Evolutionary conservation across 164 flowering plant genomes (phyloP).

Genomic region (Vitis rotundifolia): DNA sequence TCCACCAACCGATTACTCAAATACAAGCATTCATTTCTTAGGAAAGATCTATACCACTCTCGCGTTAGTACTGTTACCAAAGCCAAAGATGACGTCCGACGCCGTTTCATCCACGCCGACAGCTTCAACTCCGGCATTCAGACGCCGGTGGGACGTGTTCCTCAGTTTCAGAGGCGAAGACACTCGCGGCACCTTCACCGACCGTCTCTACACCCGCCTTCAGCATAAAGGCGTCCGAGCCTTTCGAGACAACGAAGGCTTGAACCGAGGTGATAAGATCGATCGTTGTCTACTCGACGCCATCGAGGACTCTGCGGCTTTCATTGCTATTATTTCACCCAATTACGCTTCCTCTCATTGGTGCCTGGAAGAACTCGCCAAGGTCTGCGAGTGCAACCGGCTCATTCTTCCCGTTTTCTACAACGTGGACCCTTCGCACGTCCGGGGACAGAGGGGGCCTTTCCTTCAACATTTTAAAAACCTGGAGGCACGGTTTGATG

Average conservation of each 20-base stretch:
- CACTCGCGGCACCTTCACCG: slow-evolving; percentile 31
- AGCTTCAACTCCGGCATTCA: slow-evolving; percentile 3
- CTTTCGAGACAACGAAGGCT: slow-evolving; percentile 29
- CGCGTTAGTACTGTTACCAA: no score
- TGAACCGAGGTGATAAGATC: slow-evolving; percentile 32
- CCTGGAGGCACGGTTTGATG: slow-evolving; percentile 11
- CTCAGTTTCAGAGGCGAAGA: slow-evolving; percentile 42
- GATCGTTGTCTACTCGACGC: slow-evolving; percentile 24
- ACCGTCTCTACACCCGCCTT: slow-evolving; percentile 21
- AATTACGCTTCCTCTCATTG: slow-evolving; percentile 34
- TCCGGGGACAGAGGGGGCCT: slow-evolving; percentile 24
- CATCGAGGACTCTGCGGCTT: slow-evolving; percentile 35
- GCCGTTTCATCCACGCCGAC: slow-evolving; percentile 5
- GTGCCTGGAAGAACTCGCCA: slow-evolving; percentile 44
- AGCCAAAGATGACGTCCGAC: neutral
- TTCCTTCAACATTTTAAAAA: slow-evolving; percentile 18
- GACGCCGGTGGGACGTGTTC: slow-evolving; percentile 34
- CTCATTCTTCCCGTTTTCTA: slow-evolving; percentile 44
- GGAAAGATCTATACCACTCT: no score
- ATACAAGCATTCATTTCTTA: no score
- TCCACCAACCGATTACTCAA: no score
- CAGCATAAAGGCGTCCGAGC: slow-evolving; percentile 9
- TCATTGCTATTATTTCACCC: slow-evolving; percentile 33
- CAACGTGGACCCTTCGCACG: slow-evolving; percentile 36
- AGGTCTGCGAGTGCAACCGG: slow-evolving; percentile 22